These are phyloP conservation scores for Alternaria novae-zelandiae DNA, from an alignment of 2,329 filamentous ascomycete species.

Conservation along the genomic window DNA sequence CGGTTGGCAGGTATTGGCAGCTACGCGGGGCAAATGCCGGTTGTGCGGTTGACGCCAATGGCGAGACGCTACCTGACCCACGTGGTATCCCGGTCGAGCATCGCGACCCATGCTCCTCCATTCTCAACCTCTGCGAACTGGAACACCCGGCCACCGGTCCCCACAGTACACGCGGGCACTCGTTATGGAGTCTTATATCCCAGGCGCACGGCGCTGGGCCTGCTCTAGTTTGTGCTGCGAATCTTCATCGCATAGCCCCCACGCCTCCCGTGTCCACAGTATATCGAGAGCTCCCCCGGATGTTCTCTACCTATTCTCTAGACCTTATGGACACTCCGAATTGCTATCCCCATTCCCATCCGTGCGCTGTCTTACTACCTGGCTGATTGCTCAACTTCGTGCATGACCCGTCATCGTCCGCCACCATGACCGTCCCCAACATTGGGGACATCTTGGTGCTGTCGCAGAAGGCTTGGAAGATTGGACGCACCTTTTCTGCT, in stretches of 20 bases:
- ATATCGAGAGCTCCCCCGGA: slow-evolving; percentile 31
- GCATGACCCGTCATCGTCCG: slow-evolving; percentile 13
- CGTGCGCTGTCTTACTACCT: neutral
- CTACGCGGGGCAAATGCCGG: slow-evolving; percentile 13
- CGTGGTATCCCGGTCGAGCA: slow-evolving; percentile 26
- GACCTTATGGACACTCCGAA: neutral
- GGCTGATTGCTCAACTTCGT: slow-evolving; percentile 1
- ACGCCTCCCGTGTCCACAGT: slow-evolving; percentile 22
- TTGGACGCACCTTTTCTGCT: slow-evolving; percentile 53
- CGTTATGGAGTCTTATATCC: slow-evolving; percentile 23
- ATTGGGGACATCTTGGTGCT: slow-evolving; percentile 56
- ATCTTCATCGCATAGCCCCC: slow-evolving; percentile 26
- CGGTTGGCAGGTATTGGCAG: slow-evolving; percentile 16
- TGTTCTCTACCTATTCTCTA: slow-evolving; percentile 2
- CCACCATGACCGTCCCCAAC: slow-evolving; percentile 42
- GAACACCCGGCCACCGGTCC: slow-evolving; percentile 18
- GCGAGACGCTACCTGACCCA: slow-evolving; percentile 24
- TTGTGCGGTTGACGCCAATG: slow-evolving; percentile 28
- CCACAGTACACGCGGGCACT: slow-evolving; percentile 7
- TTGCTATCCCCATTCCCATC: neutral
- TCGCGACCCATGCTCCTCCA: slow-evolving; percentile 9
- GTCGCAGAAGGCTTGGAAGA: slow-evolving; percentile 55
- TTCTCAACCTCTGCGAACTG: slow-evolving; percentile 19
- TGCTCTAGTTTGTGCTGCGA: slow-evolving; percentile 15
- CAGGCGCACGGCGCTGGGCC: slow-evolving; percentile 31